Conservation (phyloP, 768 basidiomycete species). For the Collybia nuda region DNA sequence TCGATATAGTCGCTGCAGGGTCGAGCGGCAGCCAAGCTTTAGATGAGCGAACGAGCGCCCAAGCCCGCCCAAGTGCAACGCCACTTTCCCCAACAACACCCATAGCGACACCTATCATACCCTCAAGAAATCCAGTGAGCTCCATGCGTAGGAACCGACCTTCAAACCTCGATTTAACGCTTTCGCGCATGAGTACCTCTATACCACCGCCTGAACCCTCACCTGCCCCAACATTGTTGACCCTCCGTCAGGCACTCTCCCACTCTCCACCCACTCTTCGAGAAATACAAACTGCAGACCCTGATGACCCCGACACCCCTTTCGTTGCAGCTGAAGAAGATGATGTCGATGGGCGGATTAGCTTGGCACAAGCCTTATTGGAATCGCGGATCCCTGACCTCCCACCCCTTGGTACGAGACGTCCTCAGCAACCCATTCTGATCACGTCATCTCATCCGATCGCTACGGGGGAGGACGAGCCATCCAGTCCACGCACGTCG, state of each 20-base stretch:
- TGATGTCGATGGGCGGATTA: slow-evolving; percentile 65
- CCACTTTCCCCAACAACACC: slow-evolving; percentile 21
- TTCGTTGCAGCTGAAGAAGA: slow-evolving; percentile 50
- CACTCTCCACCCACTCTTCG: slow-evolving; percentile 37
- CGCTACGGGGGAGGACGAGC: slow-evolving; percentile 41
- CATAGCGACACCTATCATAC: slow-evolving; percentile 24
- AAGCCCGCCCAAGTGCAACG: slow-evolving; percentile 31
- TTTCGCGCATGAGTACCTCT: slow-evolving; percentile 32
- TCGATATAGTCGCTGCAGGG: slow-evolving; percentile 78
- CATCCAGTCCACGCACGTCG: slow-evolving; percentile 45
- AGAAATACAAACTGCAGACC: slow-evolving; percentile 16
- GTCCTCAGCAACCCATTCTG: slow-evolving; percentile 68
- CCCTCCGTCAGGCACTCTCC: slow-evolving; percentile 62
- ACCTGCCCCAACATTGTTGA: slow-evolving; percentile 61
- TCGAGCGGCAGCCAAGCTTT: slow-evolving; percentile 79
- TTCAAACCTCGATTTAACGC: slow-evolving; percentile 64
- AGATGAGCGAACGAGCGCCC: slow-evolving; percentile 80
- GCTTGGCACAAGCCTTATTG: slow-evolving; percentile 68
- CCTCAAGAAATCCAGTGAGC: slow-evolving; percentile 25
- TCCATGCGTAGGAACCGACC: slow-evolving; percentile 55
- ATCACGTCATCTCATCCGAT: slow-evolving; percentile 44
- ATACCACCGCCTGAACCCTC: slow-evolving; percentile 50
- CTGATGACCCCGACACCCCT: slow-evolving; percentile 35
- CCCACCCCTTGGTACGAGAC: slow-evolving; percentile 67
- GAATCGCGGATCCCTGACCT: slow-evolving; percentile 79